Conservation (phyloP, 2,329 filamentous ascomycete species). For the Colletotrichum acutatum region DNA sequence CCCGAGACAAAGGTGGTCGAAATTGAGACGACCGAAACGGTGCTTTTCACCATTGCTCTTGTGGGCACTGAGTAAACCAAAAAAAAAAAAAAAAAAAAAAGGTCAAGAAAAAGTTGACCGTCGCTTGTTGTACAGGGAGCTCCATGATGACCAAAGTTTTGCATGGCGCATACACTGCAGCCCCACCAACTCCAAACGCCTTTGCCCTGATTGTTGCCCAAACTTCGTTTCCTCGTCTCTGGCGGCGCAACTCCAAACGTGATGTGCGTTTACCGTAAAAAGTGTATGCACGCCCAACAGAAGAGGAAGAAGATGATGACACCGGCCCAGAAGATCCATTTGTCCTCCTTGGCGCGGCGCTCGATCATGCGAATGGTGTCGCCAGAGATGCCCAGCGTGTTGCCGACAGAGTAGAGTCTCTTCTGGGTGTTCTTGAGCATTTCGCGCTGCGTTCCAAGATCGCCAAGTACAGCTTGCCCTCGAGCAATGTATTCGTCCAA, state of each 20-base stretch:
- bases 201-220: constrained; percentile 9
- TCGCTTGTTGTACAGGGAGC: constrained; percentile 28
- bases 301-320: constrained; percentile 90
- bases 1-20: constrained; percentile 68
- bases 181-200: constrained; percentile 27
- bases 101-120: constrained; percentile 30
- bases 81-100: too few relatives aligned
- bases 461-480: constrained; percentile 88
- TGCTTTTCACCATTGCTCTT: constrained; percentile 81
- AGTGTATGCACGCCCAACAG: constrained; percentile 91
- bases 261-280: constrained; percentile 69
- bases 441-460: constrained; percentile 89
- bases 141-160: constrained; percentile 4
- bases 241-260: not conserved
- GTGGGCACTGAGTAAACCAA: constrained; percentile 35
- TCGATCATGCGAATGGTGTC: constrained; percentile 99
- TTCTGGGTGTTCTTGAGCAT: constrained; percentile 96
- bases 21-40: constrained; percentile 70
- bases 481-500: constrained; percentile 95
- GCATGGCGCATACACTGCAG: not conserved
- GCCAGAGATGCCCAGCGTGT: constrained; percentile 91
- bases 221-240: constrained; percentile 5
- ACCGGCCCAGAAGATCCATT: constrained; percentile 95
- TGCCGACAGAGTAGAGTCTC: constrained; percentile 90
- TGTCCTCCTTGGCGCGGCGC: constrained; percentile 89